phyloP scores from a whole-genome alignment of 805 yeast species.

The Kazachstania psychrophila region DNA sequence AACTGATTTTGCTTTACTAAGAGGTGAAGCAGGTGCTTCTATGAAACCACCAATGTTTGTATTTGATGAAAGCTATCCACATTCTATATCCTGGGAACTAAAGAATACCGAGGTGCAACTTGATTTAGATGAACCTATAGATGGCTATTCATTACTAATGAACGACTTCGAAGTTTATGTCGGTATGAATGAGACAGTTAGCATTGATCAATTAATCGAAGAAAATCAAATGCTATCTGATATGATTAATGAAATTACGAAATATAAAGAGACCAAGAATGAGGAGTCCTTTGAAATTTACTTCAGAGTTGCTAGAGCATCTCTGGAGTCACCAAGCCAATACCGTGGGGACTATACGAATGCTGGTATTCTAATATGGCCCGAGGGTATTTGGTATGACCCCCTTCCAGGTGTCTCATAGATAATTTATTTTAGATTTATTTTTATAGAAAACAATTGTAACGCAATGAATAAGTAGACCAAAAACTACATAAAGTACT shows the following conservation, averaged over 20 bases:
- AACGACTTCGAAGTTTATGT: conserved; percentile 73
- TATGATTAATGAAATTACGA: conserved; percentile 29
- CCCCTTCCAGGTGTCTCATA: conserved; percentile 48
- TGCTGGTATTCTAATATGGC: conserved; percentile 54
- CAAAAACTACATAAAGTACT: no score
- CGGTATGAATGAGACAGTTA: conserved; percentile 42
- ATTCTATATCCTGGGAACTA: conserved; percentile 25
- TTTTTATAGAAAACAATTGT: no score
- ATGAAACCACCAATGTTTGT: conserved; percentile 41
- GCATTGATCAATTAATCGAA: conserved; percentile 31
- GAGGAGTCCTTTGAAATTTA: conserved; percentile 31
- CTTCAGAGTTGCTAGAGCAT: conserved; percentile 48
- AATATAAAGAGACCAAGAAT: conserved; percentile 23
- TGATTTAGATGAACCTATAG: conserved; percentile 27
- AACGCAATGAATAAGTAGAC: no score
- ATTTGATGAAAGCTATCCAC: conserved; percentile 12
- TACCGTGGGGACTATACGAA: conserved; percentile 54
- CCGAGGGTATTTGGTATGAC: conserved; percentile 43
- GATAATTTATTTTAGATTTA: no score
- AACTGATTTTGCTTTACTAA: conserved; percentile 51
- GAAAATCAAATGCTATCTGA: conserved; percentile 24
- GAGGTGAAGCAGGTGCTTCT: conserved; percentile 62
- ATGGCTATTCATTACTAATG: conserved; percentile 55
- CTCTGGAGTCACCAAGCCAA: conserved; percentile 31
- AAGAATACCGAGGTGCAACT: conserved; percentile 9